Percentiles rank a stretch among this genome's conserved stretches.
Conservation (phyloP, 2,329 filamentous ascomycete species). For the Sporothrix luriei region DNA sequence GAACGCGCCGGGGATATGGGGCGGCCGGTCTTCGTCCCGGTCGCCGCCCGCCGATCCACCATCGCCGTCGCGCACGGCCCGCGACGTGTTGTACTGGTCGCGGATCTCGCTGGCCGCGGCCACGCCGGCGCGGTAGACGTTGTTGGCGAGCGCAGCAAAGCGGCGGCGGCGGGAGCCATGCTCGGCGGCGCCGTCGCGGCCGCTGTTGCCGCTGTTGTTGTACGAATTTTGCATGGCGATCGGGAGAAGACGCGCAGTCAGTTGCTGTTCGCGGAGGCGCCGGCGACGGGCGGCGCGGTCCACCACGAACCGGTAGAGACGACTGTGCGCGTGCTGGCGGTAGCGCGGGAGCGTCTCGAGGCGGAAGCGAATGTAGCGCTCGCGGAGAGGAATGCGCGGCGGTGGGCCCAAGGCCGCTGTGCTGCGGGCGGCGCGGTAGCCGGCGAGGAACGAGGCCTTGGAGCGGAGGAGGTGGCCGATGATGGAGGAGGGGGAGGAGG, state of each 20-base stretch:
- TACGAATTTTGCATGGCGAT: constrained; percentile 45
- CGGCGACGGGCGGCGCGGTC: constrained; percentile 58
- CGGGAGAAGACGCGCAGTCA: constrained; percentile 51
- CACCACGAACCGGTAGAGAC: constrained; percentile 74
- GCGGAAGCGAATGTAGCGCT: constrained; percentile 69
- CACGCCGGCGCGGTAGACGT: constrained; percentile 59
- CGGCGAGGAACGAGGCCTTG: constrained; percentile 23
- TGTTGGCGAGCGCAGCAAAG: constrained; percentile 67
- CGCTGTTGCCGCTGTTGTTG: constrained; percentile 38
- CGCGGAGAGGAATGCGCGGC: constrained; percentile 52
- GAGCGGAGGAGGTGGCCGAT: constrained; percentile 17
- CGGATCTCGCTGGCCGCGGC: constrained; percentile 61
- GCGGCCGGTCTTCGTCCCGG: constrained; percentile 42
- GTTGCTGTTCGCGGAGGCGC: constrained; percentile 47
- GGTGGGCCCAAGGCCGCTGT: background rate
- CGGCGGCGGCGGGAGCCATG: constrained; percentile 75
- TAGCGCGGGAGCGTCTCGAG: constrained; percentile 73
- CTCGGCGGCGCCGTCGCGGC: constrained; percentile 50
- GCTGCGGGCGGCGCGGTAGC: constrained; percentile 15
- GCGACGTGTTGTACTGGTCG: constrained; percentile 58
- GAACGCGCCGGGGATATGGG: constrained; percentile 72
- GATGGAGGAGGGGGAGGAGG: background rate
- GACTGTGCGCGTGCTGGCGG: constrained; percentile 71
- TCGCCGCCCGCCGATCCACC: constrained; percentile 44
- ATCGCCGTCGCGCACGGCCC: constrained; percentile 45